Evolutionary conservation across 441 rosid genomes (phyloP), one percentile per base, ranked within the genome.

Genomic region (Syzygium malaccense): DNA sequence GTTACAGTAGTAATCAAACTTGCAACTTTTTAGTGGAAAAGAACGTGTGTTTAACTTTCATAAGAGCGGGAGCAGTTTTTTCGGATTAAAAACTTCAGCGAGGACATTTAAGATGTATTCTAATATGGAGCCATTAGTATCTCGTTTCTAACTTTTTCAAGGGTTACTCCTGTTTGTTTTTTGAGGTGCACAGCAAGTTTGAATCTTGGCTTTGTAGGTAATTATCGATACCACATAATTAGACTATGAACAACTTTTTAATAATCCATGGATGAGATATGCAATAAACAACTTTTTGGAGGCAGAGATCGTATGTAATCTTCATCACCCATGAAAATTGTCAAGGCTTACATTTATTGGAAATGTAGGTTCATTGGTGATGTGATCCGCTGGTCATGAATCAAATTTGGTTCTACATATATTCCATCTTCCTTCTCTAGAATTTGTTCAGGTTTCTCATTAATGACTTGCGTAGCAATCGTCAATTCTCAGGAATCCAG

Each of bases 401-500:
- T 68, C 45, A 68, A 68, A 68, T 20, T 68, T 8, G 33, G 45
- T 0, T 68, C 37, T 68, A 2, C 79, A 10, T 33, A 68, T 33
- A 18, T 0, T 68, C 1, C 2, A 32, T 17, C 80, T 68, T 68
- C 80, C 79, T 33, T 18, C 48, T 68, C 15, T 68, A 37, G 80
- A 48, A 68, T 68, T 33, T 68, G 80, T 68, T 68, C 48, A 8
- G 48, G 48, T 68, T 33, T 33, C 0, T 33, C 26, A 19, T 68
- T 33, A 0, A 0, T 85, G 64, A 54, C 58, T 28, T 51, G 28
- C 11, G 0, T 85, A 30, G 32, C 14, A 53, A 48, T 55, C 64
- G 33, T 87, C 30, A 58, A 15, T 88, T 86, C 92, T 80, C 93
- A 94, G 97, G 91, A 55, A 53, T 91, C 94, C 66, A 87, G 86